Evolutionary conservation across 495 filamentous ascomycete species (phyloP), one percentile per base, ranked within the genome.

Genomic region (Cryomyces minteri): DNA sequence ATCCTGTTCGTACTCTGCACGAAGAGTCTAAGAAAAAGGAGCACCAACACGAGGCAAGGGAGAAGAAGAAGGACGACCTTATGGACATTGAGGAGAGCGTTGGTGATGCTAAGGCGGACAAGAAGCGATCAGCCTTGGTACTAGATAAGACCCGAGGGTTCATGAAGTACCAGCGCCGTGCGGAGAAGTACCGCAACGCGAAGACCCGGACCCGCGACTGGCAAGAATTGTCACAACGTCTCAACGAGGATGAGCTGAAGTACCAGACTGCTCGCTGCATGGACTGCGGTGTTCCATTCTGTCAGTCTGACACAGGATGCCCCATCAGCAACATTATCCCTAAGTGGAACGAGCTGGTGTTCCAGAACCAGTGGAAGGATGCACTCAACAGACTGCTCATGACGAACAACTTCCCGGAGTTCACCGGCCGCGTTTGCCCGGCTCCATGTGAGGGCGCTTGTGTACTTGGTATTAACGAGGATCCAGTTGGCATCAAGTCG

Each of bases 391-490:
- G 88, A 41, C 69, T 99, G 32, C 71, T 96, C 46, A 94, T 94
- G 85, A 99, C 90, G 46, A 99, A 99, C 70, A 95, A 96, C 72
- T 96, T 99, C 75, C 90, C 90, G 29, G 90, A 99, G 59, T 96
- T 96, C 65, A 99, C 90, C 51, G 90, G 90, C 41, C 88, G 90
- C 66, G 90, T 99, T 44, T 99, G 90, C 66, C 90, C 90, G 43
- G 90, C 90, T 49, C 90, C 90, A 61, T 99, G 90, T 55, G 90
- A 99, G 62, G 90, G 90, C 58, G 85, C 90, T 34, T 99, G 90
- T 62, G 92, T 96, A 14, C 74, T 99, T 29, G 90, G 90, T 30
- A 99, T 99, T 71, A 99, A 94, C 51, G 92, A 96, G 58, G 88
- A 96, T 57, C 90, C 90, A 18, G 77, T 99, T 39, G 90, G 90